Evolutionary conservation across 306 rosid species (phyloP).

Genomic region (Ormosia emarginata): DNA sequence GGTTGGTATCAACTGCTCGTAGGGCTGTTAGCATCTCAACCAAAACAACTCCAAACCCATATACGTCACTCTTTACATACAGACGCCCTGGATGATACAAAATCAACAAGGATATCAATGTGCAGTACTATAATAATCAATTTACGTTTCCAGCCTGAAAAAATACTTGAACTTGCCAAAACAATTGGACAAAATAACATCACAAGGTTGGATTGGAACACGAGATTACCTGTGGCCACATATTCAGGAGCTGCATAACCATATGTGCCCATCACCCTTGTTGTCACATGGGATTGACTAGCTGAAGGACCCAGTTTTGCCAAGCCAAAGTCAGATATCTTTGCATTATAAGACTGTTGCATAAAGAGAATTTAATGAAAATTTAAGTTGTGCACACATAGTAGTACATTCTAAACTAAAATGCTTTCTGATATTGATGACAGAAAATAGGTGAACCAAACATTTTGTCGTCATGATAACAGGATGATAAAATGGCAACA

Average conservation of each 20-base stretch:
- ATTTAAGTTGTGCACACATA: neutral
- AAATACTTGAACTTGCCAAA: neutral
- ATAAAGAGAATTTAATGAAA: constrained; percentile 9
- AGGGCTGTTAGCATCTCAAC: constrained; percentile 76
- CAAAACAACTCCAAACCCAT: constrained; percentile 91
- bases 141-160: neutral
- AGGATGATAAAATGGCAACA: neutral
- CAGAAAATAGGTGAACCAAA: neutral
- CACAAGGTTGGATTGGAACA: neutral
- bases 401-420: neutral
- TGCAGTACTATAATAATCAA: neutral
- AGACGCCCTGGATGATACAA: constrained; percentile 63
- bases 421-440: neutral
- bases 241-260: constrained; percentile 99
- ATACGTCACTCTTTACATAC: constrained; percentile 86
- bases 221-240: constrained; percentile 69
- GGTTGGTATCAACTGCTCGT: constrained; percentile 68
- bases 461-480: neutral
- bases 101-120: neutral
- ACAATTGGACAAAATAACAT: neutral
- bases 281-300: constrained; percentile 89
- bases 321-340: constrained; percentile 94
- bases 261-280: constrained; percentile 93
- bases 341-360: constrained; percentile 74
- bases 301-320: constrained; percentile 98